Percentiles rank a stretch among this genome's conserved stretches.
These are phyloP conservation scores for Neurospora africana DNA, from an alignment of 495 filamentous ascomycete genomes.

Conservation along the genomic window DNA sequence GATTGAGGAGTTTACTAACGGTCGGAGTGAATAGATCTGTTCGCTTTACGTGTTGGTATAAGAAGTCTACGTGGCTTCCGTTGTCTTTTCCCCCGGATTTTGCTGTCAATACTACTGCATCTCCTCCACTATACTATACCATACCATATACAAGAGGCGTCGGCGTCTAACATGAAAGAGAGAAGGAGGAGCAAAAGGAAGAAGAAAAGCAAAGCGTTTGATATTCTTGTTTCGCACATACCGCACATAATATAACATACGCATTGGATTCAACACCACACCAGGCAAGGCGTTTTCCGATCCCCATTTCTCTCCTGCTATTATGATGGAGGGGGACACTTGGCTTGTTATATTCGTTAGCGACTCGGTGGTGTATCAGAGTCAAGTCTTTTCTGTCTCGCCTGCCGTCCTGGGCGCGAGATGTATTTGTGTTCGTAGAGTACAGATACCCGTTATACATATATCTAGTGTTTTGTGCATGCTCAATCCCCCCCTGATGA, in stretches of 20 bases:
- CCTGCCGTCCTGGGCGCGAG: too few species aligned
- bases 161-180: neutral
- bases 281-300: neutral
- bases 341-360: neutral
- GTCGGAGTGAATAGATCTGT: slow-evolving; percentile 31
- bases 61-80: neutral
- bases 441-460: too few species aligned
- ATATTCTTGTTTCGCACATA: neutral
- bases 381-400: too few species aligned
- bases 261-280: neutral
- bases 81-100: neutral
- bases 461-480: too few species aligned
- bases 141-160: neutral
- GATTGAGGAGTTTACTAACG: slow-evolving; percentile 3
- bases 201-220: neutral
- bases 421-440: too few species aligned
- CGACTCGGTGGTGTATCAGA: neutral
- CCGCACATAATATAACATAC: neutral
- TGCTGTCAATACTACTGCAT: too few species aligned
- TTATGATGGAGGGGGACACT: neutral
- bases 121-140: neutral
- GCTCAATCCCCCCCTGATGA: too few species aligned
- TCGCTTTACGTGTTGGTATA: slow-evolving; percentile 43
- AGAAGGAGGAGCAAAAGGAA: neutral
- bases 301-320: neutral